Base-by-base conservation (phyloP, 1,284 basidiomycete genomes). In the Leccinum subfulvum region DNA sequence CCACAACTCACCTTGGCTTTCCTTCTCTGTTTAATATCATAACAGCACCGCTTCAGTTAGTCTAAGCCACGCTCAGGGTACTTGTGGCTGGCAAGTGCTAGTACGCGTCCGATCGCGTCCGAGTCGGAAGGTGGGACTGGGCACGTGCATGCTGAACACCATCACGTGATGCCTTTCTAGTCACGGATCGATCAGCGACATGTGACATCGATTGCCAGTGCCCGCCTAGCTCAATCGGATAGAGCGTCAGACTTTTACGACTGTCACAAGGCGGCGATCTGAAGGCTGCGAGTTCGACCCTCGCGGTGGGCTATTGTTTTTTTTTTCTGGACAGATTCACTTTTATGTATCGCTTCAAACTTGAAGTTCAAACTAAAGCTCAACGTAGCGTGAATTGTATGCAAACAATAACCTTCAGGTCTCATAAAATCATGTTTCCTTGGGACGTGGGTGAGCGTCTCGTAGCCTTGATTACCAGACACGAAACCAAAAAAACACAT, bases 281-380 rank as follows among this genome's bases (percentile, higher is more conserved):
- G 89, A 91, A 90, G 89, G 89, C 88, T 91, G 89, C 87, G 87
- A 90, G 89, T 91, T 91, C 89, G 89, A 91, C 88, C 88, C 89
- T 90, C 89, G 87, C 89, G 88, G 88, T 91, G 89, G 89, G 87
- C 89, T 90, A 88, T 56, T 18, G 44, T 10, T 21, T 49, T 37
- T 37, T 37, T 37, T 35, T 37, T 39, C 18, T 11, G 2, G 18
- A 18, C 44, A 18, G 2, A 7, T 21, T 49, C 18, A 11, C 10
- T 52, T 52, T 13, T 13, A 41, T 41, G 39, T 33, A 51, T 23
- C 3, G 21, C 10, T 49, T 13, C 18, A 23, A 16, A 16, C n/a
- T n/a, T n/a, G n/a, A n/a, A n/a, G 39, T 41, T 41, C 39, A 41
- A 41, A n/a, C 8, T 41, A 11, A 49, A 18, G 10, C 11, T n/a